These are phyloP conservation scores for Lentinus tigrinus DNA, from an alignment of 768 basidiomycete species.

Conservation along the genomic window DNA sequence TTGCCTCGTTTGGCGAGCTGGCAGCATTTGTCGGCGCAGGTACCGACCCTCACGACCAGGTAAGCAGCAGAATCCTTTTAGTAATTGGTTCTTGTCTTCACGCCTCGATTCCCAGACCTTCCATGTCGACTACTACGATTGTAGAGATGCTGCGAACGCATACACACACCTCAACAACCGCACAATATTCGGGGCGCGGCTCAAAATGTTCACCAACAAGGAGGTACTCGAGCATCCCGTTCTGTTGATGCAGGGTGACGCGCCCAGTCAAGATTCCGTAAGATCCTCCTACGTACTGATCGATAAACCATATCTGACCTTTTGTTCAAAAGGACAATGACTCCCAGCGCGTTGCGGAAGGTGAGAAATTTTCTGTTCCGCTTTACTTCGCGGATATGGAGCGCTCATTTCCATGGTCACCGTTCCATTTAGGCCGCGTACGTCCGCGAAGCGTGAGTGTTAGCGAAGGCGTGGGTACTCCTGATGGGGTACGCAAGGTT, in stretches of 20 bases:
- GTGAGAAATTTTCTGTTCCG: conserved; percentile 3
- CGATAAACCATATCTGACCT: conserved; percentile 4
- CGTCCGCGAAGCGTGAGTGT: conserved; percentile 29
- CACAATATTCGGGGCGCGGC: conserved; percentile 49
- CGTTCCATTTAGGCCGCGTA: conserved; percentile 23
- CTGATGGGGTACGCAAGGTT: conserved; percentile 15
- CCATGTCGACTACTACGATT: conserved; percentile 67
- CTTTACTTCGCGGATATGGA: background rate
- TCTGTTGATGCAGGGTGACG: conserved; percentile 3
- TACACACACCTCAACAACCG: conserved; percentile 48
- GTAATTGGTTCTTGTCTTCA: background rate
- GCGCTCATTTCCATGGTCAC: background rate
- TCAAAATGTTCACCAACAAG: conserved; percentile 43
- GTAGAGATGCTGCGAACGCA: conserved; percentile 55
- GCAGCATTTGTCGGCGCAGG: conserved; percentile 21
- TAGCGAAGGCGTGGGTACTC: conserved; percentile 27
- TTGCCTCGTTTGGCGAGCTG: conserved; percentile 34
- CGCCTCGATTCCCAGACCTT: conserved; percentile 37
- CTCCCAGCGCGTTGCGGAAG: conserved; percentile 4
- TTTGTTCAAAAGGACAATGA: conserved; percentile 3
- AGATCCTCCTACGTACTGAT: background rate
- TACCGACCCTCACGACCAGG: conserved; percentile 19
- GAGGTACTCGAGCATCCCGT: conserved; percentile 8
- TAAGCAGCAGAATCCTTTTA: background rate
- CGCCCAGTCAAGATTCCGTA: conserved; percentile 1